Evolutionary conservation across 345 rosid genomes (phyloP).

Genomic region (Geranium rotundifolium): DNA sequence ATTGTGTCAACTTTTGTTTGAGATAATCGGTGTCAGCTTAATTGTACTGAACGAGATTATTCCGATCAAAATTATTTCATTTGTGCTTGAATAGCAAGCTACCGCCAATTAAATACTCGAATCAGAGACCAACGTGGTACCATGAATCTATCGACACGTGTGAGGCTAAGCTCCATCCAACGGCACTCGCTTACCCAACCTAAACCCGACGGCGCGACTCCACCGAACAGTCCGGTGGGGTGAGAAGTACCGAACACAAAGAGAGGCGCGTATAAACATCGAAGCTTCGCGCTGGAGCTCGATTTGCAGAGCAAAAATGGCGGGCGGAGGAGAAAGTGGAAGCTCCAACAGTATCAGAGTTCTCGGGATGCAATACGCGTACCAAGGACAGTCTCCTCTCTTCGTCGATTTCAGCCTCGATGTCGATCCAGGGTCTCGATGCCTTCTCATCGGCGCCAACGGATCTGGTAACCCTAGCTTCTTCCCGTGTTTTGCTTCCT

Average conservation of each 20-base stretch:
- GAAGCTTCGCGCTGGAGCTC: not conserved
- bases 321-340: conserved; percentile 13
- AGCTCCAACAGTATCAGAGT: conserved; percentile 38
- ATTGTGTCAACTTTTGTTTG: too few relatives aligned
- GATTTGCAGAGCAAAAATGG: not conserved
- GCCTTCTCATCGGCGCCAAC: conserved; percentile 88
- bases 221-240: too few relatives aligned
- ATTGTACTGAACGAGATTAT: too few relatives aligned
- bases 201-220: too few relatives aligned
- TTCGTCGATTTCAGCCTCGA: conserved; percentile 61
- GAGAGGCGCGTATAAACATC: not conserved
- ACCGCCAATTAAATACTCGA: not conserved
- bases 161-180: not conserved
- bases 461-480: conserved; percentile 56
- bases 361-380: conserved; percentile 66
- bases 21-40: too few relatives aligned
- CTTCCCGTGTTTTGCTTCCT: not conserved
- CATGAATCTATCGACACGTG: not conserved
- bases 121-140: not conserved
- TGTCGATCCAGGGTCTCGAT: conserved; percentile 69
- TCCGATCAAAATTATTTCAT: too few relatives aligned
- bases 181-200: not conserved
- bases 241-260: not conserved
- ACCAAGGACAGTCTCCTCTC: conserved; percentile 49
- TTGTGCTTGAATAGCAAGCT: not conserved